A percentile compares a stretch with the other conserved stretches of the same genome.
Evolutionary conservation across 164 flowering plant species (phyloP).

Genomic region (Cinnamomum chago): DNA sequence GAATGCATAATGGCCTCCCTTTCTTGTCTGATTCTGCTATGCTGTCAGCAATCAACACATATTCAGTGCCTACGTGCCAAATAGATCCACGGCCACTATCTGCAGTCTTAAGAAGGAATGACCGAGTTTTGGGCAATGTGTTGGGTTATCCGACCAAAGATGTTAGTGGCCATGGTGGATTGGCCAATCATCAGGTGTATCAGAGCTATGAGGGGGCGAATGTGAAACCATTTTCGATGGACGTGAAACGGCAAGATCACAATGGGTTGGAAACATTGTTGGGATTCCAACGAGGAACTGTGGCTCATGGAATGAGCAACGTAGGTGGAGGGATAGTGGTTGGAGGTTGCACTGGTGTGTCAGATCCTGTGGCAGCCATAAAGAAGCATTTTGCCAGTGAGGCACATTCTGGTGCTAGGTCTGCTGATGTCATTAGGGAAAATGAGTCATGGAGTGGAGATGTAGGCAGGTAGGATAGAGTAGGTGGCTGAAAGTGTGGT

Average conservation of each 20-base stretch:
- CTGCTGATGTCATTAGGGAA: constrained; percentile 24
- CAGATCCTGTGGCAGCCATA: constrained; percentile 84
- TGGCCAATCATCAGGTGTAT: constrained; percentile 34
- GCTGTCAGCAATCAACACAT: constrained; percentile 49
- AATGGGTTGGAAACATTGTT: constrained; percentile 47
- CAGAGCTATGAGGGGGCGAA: constrained; percentile 28
- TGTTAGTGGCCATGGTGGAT: constrained; percentile 26
- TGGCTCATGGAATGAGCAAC: constrained; percentile 47
- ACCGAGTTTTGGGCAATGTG: constrained; percentile 34
- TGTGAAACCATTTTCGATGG: constrained; percentile 45
- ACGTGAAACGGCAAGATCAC: constrained; percentile 42
- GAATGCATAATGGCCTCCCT: constrained; percentile 49
- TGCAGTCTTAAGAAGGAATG: constrained; percentile 28
- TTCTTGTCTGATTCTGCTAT: constrained; percentile 65
- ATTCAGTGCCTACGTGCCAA: constrained; percentile 33
- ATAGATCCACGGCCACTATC: constrained; percentile 43
- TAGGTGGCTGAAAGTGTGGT: neutral
- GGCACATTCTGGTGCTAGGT: constrained; percentile 28
- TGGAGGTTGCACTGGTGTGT: constrained; percentile 46
- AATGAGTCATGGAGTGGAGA: constrained; percentile 64
- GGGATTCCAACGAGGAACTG: constrained; percentile 40
- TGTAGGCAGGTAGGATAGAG: constrained; percentile 52
- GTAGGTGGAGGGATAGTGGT: constrained; percentile 42
- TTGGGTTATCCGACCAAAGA: constrained; percentile 35
- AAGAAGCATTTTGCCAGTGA: constrained; percentile 48